phyloP scores from a whole-genome alignment of 1,284 basidiomycete genomes.

The Taiwanofungus camphoratus region DNA sequence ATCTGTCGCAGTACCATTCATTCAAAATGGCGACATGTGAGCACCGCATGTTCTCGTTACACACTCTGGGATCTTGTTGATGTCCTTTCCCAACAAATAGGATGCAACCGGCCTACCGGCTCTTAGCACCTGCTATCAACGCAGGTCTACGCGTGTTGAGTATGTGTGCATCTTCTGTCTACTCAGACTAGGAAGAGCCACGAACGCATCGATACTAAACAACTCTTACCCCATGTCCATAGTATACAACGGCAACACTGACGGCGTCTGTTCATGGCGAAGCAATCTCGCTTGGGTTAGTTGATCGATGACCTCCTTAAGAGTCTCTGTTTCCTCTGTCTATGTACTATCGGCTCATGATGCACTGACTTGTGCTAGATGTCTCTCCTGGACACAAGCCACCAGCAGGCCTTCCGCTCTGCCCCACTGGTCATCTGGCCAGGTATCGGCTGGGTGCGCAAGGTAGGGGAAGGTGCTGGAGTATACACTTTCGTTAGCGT shows the following conservation, averaged over 20 bases:
- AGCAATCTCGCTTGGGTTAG: conserved; percentile 7
- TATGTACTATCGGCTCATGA: too few relatives aligned
- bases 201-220: not conserved
- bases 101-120: conserved; percentile 3
- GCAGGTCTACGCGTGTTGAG: conserved; percentile 8
- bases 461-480: conserved; percentile 1
- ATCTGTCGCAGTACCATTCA: not conserved
- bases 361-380: too few relatives aligned
- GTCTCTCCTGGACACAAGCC: conserved; percentile 2
- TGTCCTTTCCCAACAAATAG: not conserved
- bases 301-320: not conserved
- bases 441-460: conserved; percentile 7
- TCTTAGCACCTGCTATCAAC: conserved; percentile 6
- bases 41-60: not conserved
- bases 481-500: conserved; percentile 5
- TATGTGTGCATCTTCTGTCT: not conserved
- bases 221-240: not conserved
- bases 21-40: conserved; percentile 6
- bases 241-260: conserved; percentile 7
- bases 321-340: too few relatives aligned
- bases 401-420: conserved; percentile 4
- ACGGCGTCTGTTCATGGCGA: conserved; percentile 9
- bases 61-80: not conserved
- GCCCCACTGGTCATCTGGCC: conserved; percentile 6
- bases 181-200: not conserved